phyloP scores from a whole-genome alignment of 1,139 yeast genomes.

The Saccharomyces hybrid region DNA sequence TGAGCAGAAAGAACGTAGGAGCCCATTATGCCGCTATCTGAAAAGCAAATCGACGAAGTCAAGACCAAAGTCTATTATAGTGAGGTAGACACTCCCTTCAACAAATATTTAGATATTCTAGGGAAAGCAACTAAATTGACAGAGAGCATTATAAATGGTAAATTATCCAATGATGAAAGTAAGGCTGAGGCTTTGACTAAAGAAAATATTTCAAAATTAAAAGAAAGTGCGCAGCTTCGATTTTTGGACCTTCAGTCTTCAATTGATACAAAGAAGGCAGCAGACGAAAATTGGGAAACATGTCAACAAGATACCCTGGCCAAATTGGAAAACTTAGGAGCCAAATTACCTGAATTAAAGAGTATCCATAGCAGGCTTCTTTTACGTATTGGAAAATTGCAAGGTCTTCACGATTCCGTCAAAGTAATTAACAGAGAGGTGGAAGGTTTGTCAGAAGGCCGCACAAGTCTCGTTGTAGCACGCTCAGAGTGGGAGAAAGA shows the following conservation, averaged over 20 bases:
- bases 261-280: slow-evolving; percentile 18
- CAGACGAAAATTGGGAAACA: slow-evolving; percentile 22
- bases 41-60: slow-evolving; percentile 15
- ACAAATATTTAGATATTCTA: slow-evolving; percentile 19
- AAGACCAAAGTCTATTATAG: slow-evolving; percentile 22
- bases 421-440: slow-evolving; percentile 21
- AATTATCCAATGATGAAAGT: slow-evolving; percentile 10
- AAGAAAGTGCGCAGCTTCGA: slow-evolving; percentile 14
- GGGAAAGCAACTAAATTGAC: slow-evolving; percentile 15
- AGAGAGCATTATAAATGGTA: slow-evolving; percentile 15
- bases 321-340: slow-evolving; percentile 9
- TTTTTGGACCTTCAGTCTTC: slow-evolving; percentile 21
- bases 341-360: slow-evolving; percentile 13
- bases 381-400: slow-evolving; percentile 17
- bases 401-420: slow-evolving; percentile 21
- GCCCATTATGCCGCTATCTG: slow-evolving; percentile 12
- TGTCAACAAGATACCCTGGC: slow-evolving; percentile 11
- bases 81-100: slow-evolving; percentile 22
- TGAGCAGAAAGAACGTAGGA: not conserved
- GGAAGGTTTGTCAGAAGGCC: slow-evolving; percentile 19
- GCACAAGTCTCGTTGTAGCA: slow-evolving; percentile 19
- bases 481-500: slow-evolving; percentile 25
- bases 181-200: slow-evolving; percentile 7
- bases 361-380: slow-evolving; percentile 11
- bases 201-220: slow-evolving; percentile 10